These are phyloP conservation scores for Plasmodium yoelii DNA, from an alignment of 169 alveolate genomes.

Conservation along the genomic window DNA sequence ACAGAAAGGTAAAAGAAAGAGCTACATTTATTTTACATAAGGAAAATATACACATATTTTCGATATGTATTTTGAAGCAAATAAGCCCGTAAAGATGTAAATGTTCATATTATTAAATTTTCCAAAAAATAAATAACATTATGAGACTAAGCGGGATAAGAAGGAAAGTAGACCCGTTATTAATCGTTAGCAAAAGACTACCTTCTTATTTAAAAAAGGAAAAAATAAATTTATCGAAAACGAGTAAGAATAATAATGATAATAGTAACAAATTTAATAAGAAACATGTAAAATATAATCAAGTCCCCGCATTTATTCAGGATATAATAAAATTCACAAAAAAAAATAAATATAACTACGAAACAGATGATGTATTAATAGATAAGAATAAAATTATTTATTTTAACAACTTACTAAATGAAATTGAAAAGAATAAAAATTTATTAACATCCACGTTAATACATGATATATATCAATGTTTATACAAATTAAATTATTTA, in stretches of 20 bases:
- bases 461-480: conserved; percentile 57
- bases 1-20: no score
- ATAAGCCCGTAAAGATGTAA: no score
- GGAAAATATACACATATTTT: no score
- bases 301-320: conserved; percentile 56
- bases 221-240: conserved; percentile 42
- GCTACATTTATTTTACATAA: no score
- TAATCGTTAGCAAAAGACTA: conserved; percentile 57
- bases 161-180: conserved; percentile 44
- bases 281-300: conserved; percentile 57
- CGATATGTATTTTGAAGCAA: no score
- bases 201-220: conserved; percentile 61
- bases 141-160: conserved; percentile 51
- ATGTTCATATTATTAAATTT: no score
- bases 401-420: conserved; percentile 42
- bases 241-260: background rate
- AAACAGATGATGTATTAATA: conserved; percentile 18
- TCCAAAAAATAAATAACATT: background rate
- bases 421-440: conserved; percentile 38
- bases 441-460: conserved; percentile 24
- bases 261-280: conserved; percentile 11
- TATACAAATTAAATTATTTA: conserved; percentile 43
- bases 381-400: conserved; percentile 29
- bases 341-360: conserved; percentile 21
- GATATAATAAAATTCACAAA: conserved; percentile 33